Evolutionary conservation across 176 grass and related monocot species (phyloP).

Genomic region (Panicum miliaceum): DNA sequence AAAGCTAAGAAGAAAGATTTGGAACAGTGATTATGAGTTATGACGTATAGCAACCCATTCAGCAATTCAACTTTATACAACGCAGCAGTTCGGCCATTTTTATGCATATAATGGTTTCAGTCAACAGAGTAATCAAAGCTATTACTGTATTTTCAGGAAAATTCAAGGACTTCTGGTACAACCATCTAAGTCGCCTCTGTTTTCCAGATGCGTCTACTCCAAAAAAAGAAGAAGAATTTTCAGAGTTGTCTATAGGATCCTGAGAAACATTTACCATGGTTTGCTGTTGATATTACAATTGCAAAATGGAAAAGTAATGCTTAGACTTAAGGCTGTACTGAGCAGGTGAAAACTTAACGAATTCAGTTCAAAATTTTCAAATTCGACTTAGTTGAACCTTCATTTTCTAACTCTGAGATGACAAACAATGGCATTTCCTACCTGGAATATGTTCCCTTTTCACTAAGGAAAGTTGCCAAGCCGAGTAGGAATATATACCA

Average conservation of each 20-base stretch:
- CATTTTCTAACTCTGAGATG: background rate
- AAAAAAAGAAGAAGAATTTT: background rate
- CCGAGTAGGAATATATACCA: conserved; percentile 1
- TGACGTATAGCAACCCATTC: background rate
- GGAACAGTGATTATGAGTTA: background rate
- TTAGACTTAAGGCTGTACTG: background rate
- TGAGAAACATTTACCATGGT: background rate
- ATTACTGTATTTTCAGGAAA: background rate
- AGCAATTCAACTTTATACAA: background rate
- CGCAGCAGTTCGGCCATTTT: background rate
- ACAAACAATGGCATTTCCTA: background rate
- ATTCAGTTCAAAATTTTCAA: background rate
- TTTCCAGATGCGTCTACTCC: background rate
- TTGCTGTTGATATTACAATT: background rate
- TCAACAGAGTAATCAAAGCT: background rate
- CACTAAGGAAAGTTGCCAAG: background rate
- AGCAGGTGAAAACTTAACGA: background rate
- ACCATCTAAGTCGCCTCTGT: background rate
- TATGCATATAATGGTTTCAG: background rate
- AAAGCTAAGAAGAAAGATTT: background rate
- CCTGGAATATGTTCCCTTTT: conserved; percentile 6
- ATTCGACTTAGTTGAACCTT: background rate
- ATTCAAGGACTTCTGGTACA: conserved; percentile 4
- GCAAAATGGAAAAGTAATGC: background rate
- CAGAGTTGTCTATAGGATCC: background rate